phyloP scores from a whole-genome alignment of 1,284 basidiomycete species.

The Marasmius tenuissimus region DNA sequence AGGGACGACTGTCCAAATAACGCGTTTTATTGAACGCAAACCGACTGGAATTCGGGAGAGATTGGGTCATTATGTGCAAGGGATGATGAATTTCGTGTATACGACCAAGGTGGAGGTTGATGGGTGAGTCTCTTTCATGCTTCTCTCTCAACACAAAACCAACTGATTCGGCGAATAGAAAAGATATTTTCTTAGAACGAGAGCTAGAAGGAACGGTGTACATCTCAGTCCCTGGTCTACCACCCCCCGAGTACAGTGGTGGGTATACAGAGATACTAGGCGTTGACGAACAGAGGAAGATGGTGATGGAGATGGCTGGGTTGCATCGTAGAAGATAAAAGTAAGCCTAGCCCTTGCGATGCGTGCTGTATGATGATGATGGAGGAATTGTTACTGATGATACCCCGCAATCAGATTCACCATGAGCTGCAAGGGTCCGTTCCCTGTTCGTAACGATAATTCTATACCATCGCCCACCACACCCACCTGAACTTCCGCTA shows the following conservation, averaged over 20 bases:
- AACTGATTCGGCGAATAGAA: neutral
- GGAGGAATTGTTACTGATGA: no score
- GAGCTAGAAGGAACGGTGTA: conserved; percentile 5
- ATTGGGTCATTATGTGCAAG: neutral
- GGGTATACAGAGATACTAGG: neutral
- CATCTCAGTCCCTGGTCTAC: conserved; percentile 1
- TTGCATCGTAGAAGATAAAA: neutral
- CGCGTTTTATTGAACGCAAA: neutral
- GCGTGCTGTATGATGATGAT: neutral
- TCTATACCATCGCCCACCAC: no score
- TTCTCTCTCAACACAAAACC: neutral
- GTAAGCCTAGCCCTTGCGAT: neutral
- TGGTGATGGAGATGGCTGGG: conserved; percentile 1
- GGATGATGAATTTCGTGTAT: neutral
- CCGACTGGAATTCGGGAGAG: neutral
- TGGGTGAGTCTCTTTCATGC: neutral
- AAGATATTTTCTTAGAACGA: conserved; percentile 3
- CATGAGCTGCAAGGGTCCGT: no score
- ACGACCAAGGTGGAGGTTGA: neutral
- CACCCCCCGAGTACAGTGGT: neutral
- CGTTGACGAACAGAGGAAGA: neutral
- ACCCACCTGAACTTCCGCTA: no score
- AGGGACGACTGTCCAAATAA: neutral
- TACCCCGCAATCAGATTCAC: no score
- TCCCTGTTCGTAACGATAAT: no score